Base-by-base conservation (phyloP, 768 basidiomycete species). In the Coprinopsis strossmayeri region DNA sequence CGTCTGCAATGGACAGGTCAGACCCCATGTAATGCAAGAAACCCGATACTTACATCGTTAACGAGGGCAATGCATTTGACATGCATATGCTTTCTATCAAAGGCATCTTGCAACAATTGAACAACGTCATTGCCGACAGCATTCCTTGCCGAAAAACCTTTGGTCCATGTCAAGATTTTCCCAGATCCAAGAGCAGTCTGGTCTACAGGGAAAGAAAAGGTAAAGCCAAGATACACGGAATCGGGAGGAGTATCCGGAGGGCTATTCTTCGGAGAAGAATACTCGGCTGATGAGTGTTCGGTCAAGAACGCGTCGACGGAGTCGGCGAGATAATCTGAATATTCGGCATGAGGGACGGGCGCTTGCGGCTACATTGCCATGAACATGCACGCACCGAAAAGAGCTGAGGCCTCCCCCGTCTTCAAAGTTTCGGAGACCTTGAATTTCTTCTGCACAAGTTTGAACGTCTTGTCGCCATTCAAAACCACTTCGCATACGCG, bases 151-250 rank as follows among this genome's bases (percentile, higher is more conserved):
- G 85, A 66, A 64, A 96, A 97, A 2, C 94, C 96, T 66, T 97
- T 95, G 2, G 91, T 97, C 91, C 91, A 93, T 0, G 89, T 95
- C 28, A 98, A 71, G 53, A 99, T 85, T 52, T 82, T 89, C 1
- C 96, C 96, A 20, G 82, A 81, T 57, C 85, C 85, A 20, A 98
- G 76, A 0, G 96, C 93, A 0, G 91, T 92, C 63, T 99, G 96
- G 59, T 96, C 91, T 24, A 98, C 96, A 1, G 96, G 96, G 72
- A 97, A 96, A 24, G 90, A 93, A 65, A 98, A 99, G 0, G 96
- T 98, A 45, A 99, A 76, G 7, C 95, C 96, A 2, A 99, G 82
- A 42, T 72, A 67, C 7, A 79, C 69, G 1, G 66, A 57, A 55
- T 76, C 69, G 1, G 63, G 57, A 20, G 59, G 28, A 15, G 53